These are phyloP conservation scores for Epicoccum sorghinum DNA, from an alignment of 2,329 filamentous ascomycete genomes.

Conservation along the genomic window DNA sequence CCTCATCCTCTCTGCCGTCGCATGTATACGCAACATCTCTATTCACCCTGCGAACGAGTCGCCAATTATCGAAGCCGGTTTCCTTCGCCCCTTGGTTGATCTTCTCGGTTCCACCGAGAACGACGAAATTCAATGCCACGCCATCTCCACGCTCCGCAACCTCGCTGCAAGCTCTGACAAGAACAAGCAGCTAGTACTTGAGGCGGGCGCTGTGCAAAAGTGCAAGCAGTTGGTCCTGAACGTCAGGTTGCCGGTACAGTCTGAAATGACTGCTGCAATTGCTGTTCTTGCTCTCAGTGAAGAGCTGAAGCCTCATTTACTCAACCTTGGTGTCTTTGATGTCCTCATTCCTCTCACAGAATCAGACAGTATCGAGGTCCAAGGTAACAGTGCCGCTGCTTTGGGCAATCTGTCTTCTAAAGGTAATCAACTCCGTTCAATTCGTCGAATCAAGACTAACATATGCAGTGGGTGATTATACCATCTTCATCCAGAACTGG, in stretches of 20 bases:
- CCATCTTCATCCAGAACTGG: conserved; percentile 95
- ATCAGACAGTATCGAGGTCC: conserved; percentile 95
- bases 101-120: conserved; percentile 94
- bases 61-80: conserved; percentile 96
- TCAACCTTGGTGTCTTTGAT: conserved; percentile 93
- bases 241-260: conserved; percentile 92
- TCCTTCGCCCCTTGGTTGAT: conserved; percentile 91
- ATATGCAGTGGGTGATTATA: conserved; percentile 84
- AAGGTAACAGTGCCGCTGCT: conserved; percentile 96
- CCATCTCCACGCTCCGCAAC: conserved; percentile 94
- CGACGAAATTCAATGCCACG: conserved; percentile 98
- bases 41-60: conserved; percentile 98
- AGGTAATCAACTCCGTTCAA: conserved; percentile 61
- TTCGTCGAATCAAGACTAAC: conserved; percentile 32
- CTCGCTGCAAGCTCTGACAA: conserved; percentile 94
- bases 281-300: conserved; percentile 94
- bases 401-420: conserved; percentile 96
- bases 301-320: conserved; percentile 87
- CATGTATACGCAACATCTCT: conserved; percentile 98
- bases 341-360: conserved; percentile 94
- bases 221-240: conserved; percentile 96
- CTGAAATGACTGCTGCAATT: conserved; percentile 99
- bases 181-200: conserved; percentile 96
- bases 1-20: conserved; percentile 93
- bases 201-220: conserved; percentile 96